Evolutionary conservation across 2,329 filamentous ascomycete species (phyloP).

Genomic region (Zasmidium angulare): DNA sequence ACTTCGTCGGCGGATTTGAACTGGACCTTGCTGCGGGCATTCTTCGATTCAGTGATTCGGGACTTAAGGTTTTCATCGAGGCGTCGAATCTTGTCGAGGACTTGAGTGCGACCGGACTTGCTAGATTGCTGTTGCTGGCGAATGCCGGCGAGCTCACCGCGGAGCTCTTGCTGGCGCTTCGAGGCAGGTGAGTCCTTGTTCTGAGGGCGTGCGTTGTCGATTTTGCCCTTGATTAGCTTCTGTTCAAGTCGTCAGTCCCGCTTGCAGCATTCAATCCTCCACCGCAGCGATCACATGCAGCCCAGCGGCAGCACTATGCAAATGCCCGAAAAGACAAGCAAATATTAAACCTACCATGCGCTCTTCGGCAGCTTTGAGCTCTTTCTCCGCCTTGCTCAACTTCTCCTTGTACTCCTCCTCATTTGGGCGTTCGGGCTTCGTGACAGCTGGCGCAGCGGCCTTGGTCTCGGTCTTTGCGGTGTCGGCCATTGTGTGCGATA

Average conservation of each 20-base stretch:
- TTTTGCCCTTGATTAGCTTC: slow-evolving; percentile 85
- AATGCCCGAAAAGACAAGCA: background rate
- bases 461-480: slow-evolving; percentile 17
- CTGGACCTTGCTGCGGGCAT: slow-evolving; percentile 71
- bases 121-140: slow-evolving; percentile 81
- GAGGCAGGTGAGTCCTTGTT: slow-evolving; percentile 77
- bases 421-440: slow-evolving; percentile 82
- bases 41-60: slow-evolving; percentile 83
- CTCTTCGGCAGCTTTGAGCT: slow-evolving; percentile 74
- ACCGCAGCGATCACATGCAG: slow-evolving; percentile 4
- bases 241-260: slow-evolving; percentile 42
- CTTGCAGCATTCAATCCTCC: background rate
- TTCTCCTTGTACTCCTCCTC: slow-evolving; percentile 79
- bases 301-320: background rate
- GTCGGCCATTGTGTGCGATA: slow-evolving; percentile 24
- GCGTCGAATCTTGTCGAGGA: slow-evolving; percentile 88
- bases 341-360: slow-evolving; percentile 39
- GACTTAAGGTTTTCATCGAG: slow-evolving; percentile 86
- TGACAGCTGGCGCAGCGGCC: slow-evolving; percentile 32
- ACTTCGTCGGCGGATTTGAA: slow-evolving; percentile 90
- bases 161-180: slow-evolving; percentile 83
- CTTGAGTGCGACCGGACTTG: slow-evolving; percentile 75
- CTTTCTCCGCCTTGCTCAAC: slow-evolving; percentile 81
- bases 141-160: slow-evolving; percentile 78
- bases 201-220: slow-evolving; percentile 78